Conservation (phyloP, 495 filamentous ascomycete genomes). For the Lasiosphaeriaceae sp. region DNA sequence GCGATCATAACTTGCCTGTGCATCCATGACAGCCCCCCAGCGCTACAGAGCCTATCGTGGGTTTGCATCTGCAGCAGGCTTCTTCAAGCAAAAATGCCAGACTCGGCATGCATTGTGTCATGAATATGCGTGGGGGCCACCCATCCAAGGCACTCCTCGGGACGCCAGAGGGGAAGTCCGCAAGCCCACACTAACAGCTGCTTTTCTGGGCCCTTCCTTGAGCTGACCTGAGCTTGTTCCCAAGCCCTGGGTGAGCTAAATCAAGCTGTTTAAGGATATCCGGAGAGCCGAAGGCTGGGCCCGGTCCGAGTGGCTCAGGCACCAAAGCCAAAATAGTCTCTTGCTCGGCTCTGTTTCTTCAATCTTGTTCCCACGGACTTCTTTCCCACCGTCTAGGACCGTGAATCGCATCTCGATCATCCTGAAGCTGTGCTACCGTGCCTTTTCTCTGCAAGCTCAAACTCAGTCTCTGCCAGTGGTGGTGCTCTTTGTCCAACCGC, state of each 20-base stretch:
- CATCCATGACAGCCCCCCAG: neutral
- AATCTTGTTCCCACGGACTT: neutral
- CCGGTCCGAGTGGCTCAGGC: slow-evolving; percentile 1
- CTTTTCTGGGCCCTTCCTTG: neutral
- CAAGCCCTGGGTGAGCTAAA: neutral
- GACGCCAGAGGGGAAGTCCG: slow-evolving; percentile 11
- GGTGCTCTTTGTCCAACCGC: neutral
- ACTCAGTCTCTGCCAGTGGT: neutral
- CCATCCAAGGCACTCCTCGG: neutral
- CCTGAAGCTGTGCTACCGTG: neutral
- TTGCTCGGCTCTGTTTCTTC: neutral
- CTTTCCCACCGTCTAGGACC: neutral
- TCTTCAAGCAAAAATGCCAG: neutral
- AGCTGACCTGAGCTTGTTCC: neutral
- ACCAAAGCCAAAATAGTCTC: slow-evolving; percentile 5
- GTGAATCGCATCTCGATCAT: neutral
- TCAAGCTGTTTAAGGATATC: neutral
- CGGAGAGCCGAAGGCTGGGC: slow-evolving; percentile 7
- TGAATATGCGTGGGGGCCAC: neutral
- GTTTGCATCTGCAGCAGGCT: neutral
- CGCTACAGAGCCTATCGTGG: neutral
- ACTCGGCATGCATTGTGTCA: neutral
- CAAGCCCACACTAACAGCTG: neutral
- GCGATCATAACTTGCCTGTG: no score
- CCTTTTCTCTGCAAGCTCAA: neutral